Evolutionary conservation across 2,329 filamentous ascomycete species (phyloP), one percentile per base, ranked within the genome.

Genomic region (Paracoccidioides brasiliensis): DNA sequence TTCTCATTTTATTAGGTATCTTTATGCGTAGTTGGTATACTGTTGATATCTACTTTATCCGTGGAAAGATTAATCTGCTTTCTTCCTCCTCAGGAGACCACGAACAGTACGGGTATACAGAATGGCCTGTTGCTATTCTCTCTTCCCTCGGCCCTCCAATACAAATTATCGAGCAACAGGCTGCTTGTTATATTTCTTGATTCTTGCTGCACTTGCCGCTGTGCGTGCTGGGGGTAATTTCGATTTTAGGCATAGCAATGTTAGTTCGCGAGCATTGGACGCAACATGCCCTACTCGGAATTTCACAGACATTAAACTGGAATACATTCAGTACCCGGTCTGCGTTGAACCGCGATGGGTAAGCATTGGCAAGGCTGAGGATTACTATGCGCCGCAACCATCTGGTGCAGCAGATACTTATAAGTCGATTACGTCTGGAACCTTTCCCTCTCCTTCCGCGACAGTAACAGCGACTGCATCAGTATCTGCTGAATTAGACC

Each of bases 301-400:
- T 41, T 59, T 59, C 57, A 56, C 54, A 28, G 58, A 63, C 12
- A 52, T 60, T 22, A 59, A 62, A 40, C 57, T 58, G 37, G 61
- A 59, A 12, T 59, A 62, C 53, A 55, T 68, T 33, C 59, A 61
- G 51, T 59, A 62, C 58, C 66, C 66, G 3, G 50, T 60, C 15
- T 68, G 66, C 52, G 45, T 63, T n/a, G 63, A 65, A 53, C 62
- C 63, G 15, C 52, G 58, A 43, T 56, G 52, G 55, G 48, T 32
- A 46, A 53, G 32, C 1, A 52, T 35, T 22, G 57, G 7, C 44
- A 48, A 43, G 30, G 37, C 30, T 30, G 56, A 51, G 5, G 42
- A 55, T 43, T 52, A 22, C 22, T 22, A 52, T 43, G 40, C 44
- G 15, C 43, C 54, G 12, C 48, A 57, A 14, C 48, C 52, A 46